Evolutionary conservation across 176 grass and related monocot species (phyloP).

Genomic region (Hordeum vulgare): MorexV3_pseudomolecules_assembly NC_058523.1:402029067-402029566

Average conservation of each 20-base stretch:
- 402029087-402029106: slow-evolving; percentile 23
- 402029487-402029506: slow-evolving; percentile 64
- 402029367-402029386: slow-evolving; percentile 58
- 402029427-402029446: slow-evolving; percentile 68
- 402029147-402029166: slow-evolving; percentile 20
- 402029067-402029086: slow-evolving; percentile 51
- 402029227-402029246: slow-evolving; percentile 52
- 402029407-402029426: slow-evolving; percentile 57
- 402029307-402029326: slow-evolving; percentile 58
- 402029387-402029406: slow-evolving; percentile 52
- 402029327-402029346: slow-evolving; percentile 32
- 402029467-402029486: slow-evolving; percentile 67
- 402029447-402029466: slow-evolving; percentile 82
- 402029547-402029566: not conserved
- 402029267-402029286: slow-evolving; percentile 43
- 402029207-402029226: slow-evolving; percentile 61
- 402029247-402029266: slow-evolving; percentile 52
- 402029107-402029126: slow-evolving; percentile 14
- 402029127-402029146: slow-evolving; percentile 16
- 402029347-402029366: slow-evolving; percentile 66
- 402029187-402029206: slow-evolving; percentile 35
- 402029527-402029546: slow-evolving; percentile 11
- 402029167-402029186: slow-evolving; percentile 34
- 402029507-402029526: slow-evolving; percentile 74
- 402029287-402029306: slow-evolving; percentile 47